phyloP scores from a whole-genome alignment of 257 asterid genomes.

The Jaltomata sinuosa region DNA sequence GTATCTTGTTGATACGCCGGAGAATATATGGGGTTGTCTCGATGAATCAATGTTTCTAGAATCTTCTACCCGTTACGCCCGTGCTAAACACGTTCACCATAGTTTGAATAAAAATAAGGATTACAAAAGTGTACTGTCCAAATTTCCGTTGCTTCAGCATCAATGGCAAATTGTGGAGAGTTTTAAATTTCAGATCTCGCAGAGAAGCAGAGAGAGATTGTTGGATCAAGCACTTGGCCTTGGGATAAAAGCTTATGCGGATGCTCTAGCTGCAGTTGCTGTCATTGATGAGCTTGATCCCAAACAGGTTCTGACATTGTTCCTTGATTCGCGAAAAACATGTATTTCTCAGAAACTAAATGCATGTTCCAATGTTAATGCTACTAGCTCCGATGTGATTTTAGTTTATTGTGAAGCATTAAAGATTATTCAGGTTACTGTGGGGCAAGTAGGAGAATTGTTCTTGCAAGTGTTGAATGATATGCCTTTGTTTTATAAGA shows the following conservation, averaged over 20 bases:
- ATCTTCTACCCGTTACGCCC: slow-evolving; percentile 78
- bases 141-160: slow-evolving; percentile 89
- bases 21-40: slow-evolving; percentile 96
- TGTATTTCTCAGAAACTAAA: slow-evolving; percentile 64
- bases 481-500: slow-evolving; percentile 89
- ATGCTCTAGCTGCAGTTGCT: slow-evolving; percentile 90
- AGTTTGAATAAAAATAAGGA: slow-evolving; percentile 43
- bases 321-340: slow-evolving; percentile 72
- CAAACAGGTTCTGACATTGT: slow-evolving; percentile 57
- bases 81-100: slow-evolving; percentile 81
- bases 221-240: slow-evolving; percentile 56
- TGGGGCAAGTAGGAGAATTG: slow-evolving; percentile 93
- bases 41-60: slow-evolving; percentile 94
- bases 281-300: slow-evolving; percentile 85
- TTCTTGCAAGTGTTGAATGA: slow-evolving; percentile 86
- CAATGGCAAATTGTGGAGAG: slow-evolving; percentile 98
- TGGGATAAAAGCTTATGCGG: slow-evolving; percentile 77
- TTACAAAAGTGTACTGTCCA: slow-evolving; percentile 44
- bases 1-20: slow-evolving; percentile 98
- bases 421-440: slow-evolving; percentile 75
- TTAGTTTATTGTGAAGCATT: slow-evolving; percentile 75
- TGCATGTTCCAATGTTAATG: slow-evolving; percentile 54
- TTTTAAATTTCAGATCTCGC: slow-evolving; percentile 89
- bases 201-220: slow-evolving; percentile 80
- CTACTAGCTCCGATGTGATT: slow-evolving; percentile 69